Evolutionary conservation across 441 rosid species (phyloP).

Genomic region (Aleurites moluccanus): DNA sequence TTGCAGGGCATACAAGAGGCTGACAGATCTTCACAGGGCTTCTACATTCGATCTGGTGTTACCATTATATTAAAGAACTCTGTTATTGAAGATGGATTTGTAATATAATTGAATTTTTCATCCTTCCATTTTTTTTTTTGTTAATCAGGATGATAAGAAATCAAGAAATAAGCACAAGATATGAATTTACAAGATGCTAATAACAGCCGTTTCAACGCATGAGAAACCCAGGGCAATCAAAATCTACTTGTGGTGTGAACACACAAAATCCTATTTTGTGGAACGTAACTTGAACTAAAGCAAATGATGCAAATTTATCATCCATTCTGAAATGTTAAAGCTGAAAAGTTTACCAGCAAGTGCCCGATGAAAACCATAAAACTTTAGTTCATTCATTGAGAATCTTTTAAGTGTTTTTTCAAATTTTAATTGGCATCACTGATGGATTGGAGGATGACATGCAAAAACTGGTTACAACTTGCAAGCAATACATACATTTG

Average conservation of each 20-base stretch:
- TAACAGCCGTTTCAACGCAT: neutral
- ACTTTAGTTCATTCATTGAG: no score
- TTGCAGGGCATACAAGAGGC: constrained; percentile 86
- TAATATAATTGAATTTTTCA: constrained; percentile 40
- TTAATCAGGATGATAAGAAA: constrained; percentile 15
- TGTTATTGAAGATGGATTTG: constrained; percentile 59
- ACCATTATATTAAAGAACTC: constrained; percentile 66
- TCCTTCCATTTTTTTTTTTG: constrained; percentile 11
- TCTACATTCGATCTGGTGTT: constrained; percentile 84
- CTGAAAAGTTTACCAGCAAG: no score
- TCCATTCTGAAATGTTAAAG: no score
- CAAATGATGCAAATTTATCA: no score
- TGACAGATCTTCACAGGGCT: constrained; percentile 80
- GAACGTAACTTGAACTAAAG: neutral
- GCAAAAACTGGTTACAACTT: no score
- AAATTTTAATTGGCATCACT: no score
- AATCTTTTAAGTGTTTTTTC: no score
- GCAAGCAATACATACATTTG: no score
- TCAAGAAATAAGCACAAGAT: constrained; percentile 5
- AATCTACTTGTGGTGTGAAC: neutral
- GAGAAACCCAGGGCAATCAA: neutral
- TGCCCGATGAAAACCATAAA: no score
- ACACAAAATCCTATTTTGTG: neutral
- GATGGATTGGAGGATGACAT: no score
- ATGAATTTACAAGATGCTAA: neutral